Evolutionary conservation across 306 rosid genomes (phyloP), one percentile per base, ranked within the genome.

Genomic region (Trichosanthes truncata): DNA sequence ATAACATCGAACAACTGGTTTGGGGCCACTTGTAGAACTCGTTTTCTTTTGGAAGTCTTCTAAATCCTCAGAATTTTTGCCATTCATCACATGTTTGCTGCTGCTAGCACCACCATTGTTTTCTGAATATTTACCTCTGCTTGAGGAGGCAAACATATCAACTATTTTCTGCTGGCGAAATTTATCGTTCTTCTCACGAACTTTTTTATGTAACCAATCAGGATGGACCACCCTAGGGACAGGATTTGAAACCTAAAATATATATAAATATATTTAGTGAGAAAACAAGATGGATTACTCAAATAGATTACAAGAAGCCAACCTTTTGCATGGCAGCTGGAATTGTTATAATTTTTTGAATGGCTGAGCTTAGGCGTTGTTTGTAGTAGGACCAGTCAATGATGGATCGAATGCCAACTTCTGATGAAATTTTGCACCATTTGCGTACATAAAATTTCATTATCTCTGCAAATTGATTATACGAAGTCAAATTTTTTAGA

Each of bases 321-420:
- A 95, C 98, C 97, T 95, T 92, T 87, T 95, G 98, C 97, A 95
- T 95, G 79, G 98, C 98, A 72, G 98, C 98, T 9, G 98, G 98
- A 89, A 95, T 95, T 69, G 97, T 95, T 74, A 95, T 78, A 46
- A 95, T 92, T 87, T 95, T 95, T 82, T 95, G 98, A 88, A 95
- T 91, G 76, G 97, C 78, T 62, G 98, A 95, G 87, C 97, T 82
- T 81, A 95, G 90, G 43, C 98, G 92, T 83, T 92, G 97, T 88
- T 93, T 95, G 91, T 95, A 95, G 82, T 95, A 95, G 79, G 98
- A 89, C 98, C 98, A 95, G 83, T 95, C 98, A 86, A 95, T 72
- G 79, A 92, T 95, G 80, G 97, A 92, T 57, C 97, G 89, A 80
- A 95, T 92, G 82, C 88, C 98, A 76, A 85, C 93, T 84, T 91